Evolutionary conservation across 208 protist species (phyloP), one percentile per base, ranked within the genome.

Genomic region (Wallacemonas sp.): DNA sequence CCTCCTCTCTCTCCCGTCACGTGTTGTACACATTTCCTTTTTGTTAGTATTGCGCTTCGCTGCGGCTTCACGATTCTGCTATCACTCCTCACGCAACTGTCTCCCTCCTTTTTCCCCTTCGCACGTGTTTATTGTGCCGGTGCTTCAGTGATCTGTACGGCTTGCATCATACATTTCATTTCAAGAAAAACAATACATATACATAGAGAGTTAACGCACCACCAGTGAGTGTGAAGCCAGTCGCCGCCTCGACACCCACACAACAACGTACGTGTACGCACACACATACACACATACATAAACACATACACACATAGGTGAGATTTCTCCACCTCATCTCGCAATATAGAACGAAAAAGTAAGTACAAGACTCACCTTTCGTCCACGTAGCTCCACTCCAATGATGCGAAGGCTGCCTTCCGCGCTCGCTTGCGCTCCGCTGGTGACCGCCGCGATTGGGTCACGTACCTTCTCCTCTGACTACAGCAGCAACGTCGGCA

Each of bases 321-420:
- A 38, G 34, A 38, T 17, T 47, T 47, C 41, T 23, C n/a, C n/a
- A n/a, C n/a, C n/a, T n/a, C n/a, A n/a, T n/a, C n/a, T n/a, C n/a
- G n/a, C n/a, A n/a, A n/a, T n/a, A n/a, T n/a, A n/a, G n/a, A n/a
- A n/a, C n/a, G n/a, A n/a, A n/a, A n/a, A n/a, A n/a, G n/a, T n/a
- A n/a, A n/a, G n/a, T n/a, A n/a, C n/a, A n/a, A n/a, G n/a, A n/a
- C n/a, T n/a, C n/a, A n/a, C n/a, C n/a, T n/a, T n/a, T n/a, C n/a
- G n/a, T n/a, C n/a, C n/a, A n/a, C n/a, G n/a, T n/a, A n/a, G n/a
- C n/a, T n/a, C n/a, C n/a, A n/a, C n/a, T n/a, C n/a, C n/a, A n/a
- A 81, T 81, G 75, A 81, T 81, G 75, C 75, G 75, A 34, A 29
- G 75, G 21, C 38, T 63, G 27, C 61, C 33, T 23, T 38, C 48